Evolutionary conservation across 129 eudicot genomes (phyloP).

Genomic region (Rutidosis leptorrhynchoides): DNA sequence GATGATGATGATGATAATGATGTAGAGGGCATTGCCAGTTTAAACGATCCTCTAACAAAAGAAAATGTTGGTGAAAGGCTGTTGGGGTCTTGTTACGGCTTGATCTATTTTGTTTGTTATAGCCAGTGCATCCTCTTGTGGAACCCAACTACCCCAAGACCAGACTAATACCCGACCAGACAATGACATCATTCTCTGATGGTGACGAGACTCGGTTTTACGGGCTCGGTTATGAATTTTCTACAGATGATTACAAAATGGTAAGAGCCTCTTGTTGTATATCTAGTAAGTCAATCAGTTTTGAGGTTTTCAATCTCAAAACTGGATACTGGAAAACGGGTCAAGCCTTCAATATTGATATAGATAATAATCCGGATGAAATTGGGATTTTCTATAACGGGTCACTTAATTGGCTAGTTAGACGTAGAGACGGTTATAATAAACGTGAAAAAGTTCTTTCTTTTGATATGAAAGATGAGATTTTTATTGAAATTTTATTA

Average conservation of each 20-base stretch:
- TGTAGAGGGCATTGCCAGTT: slow-evolving; percentile 15
- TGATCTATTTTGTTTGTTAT: slow-evolving; percentile 22
- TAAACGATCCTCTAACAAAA: slow-evolving; percentile 9
- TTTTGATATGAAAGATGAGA: slow-evolving; percentile 10
- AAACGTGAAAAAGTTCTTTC: slow-evolving; percentile 11
- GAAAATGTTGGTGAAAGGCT: slow-evolving; percentile 11
- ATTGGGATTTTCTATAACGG: slow-evolving; percentile 23
- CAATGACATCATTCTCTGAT: slow-evolving; percentile 1
- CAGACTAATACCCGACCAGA: slow-evolving; percentile 5
- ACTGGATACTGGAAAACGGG: slow-evolving; percentile 16
- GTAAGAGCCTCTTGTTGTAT: slow-evolving; percentile 3
- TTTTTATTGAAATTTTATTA: not conserved
- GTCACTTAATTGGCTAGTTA: slow-evolving; percentile 19
- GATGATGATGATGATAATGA: slow-evolving; percentile 6
- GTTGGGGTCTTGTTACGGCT: slow-evolving; percentile 29
- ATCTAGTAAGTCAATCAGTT: slow-evolving; percentile 4
- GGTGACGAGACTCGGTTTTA: slow-evolving; percentile 16
- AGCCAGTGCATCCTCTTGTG: slow-evolving; percentile 22
- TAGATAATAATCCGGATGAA: slow-evolving; percentile 2
- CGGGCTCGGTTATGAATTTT: slow-evolving; percentile 20
- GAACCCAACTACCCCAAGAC: slow-evolving; percentile 28
- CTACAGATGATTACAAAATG: slow-evolving; percentile 11
- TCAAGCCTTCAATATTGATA: not conserved
- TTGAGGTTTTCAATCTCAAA: slow-evolving; percentile 25
- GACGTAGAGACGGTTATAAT: not conserved